A percentile compares a stretch with the other conserved stretches of the same genome.
Evolutionary conservation across 768 basidiomycete species (phyloP).

Genomic region (Lentinula raphanica): DNA sequence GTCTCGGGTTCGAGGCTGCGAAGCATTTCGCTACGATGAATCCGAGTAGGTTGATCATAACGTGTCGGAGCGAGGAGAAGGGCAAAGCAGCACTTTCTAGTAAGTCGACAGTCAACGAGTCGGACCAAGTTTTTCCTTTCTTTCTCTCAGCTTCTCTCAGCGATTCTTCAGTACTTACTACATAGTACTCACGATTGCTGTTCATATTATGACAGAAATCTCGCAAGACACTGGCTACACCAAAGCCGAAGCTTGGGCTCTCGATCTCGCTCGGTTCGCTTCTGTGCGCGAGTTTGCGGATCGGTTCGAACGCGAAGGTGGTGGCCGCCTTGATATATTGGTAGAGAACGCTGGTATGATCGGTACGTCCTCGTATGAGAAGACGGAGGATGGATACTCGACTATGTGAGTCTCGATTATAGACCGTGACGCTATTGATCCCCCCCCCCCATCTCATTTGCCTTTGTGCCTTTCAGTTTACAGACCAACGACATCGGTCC

Average conservation of each 20-base stretch:
- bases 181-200: no score
- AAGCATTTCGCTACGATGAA: slow-evolving; percentile 27
- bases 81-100: slow-evolving; percentile 16
- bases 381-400: not conserved
- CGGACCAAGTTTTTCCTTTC: no score
- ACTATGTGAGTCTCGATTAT: not conserved
- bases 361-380: not conserved
- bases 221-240: slow-evolving; percentile 16
- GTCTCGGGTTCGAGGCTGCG: slow-evolving; percentile 26
- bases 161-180: no score
- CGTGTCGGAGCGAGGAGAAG: slow-evolving; percentile 22
- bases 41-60: slow-evolving; percentile 21
- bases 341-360: slow-evolving; percentile 27
- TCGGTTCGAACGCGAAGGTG: slow-evolving; percentile 12
- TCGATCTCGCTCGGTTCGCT: slow-evolving; percentile 24
- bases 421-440: not conserved
- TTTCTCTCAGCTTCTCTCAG: no score
- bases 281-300: slow-evolving; percentile 24
- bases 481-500: slow-evolving; percentile 44
- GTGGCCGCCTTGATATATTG: slow-evolving; percentile 19
- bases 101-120: slow-evolving; percentile 10
- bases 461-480: slow-evolving; percentile 23
- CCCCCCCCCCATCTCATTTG: not conserved
- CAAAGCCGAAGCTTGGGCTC: slow-evolving; percentile 22
- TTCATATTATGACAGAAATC: slow-evolving; percentile 17